Evolutionary conservation across 1,139 yeast genomes (phyloP), one percentile per base, ranked within the genome.

Genomic region (Sugiyamaella sp.): DNA sequence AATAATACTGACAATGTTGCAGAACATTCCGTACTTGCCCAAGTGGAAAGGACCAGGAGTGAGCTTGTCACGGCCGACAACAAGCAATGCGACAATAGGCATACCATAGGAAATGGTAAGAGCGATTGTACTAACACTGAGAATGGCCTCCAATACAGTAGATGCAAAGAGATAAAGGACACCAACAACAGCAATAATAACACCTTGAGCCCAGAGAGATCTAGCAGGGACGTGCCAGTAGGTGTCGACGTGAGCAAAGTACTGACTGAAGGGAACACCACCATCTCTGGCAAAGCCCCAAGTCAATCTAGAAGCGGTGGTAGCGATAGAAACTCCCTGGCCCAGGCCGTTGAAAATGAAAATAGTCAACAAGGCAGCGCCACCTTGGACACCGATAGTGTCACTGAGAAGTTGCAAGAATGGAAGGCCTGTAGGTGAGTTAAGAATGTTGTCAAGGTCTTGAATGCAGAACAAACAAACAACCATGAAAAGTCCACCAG

Each of bases 281-380:
- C 86, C 88, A 67, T 88, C 96, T 71, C 96, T 80, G 52, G 95
- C 89, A 71, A 88, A 82, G 19, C 90, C 87, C 70, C 82, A 87
- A 0, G 90, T 86, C 17, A 86, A 80, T 75, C 96, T 80, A 2
- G 95, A 86, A 1, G 91, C 89, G 0, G 95, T 85, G 0, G 95
- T 87, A 42, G 86, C 75, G 3, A 62, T 42, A 33, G 61, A 59
- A 17, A 57, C 54, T 14, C 65, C 66, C 43, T 57, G 60, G 16
- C 61, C 61, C 9, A 58, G 52, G 4, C 60, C 61, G 38, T 59
- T 58, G 29, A 54, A 41, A 5, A 59, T 59, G 45, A 61, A 61
- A 38, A 61, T 17, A 22, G 57, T 55, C 41, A 62, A 58, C 37
- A 57, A 39, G 10, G 51, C 55, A 8, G 58, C 55, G 21, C 57